These are phyloP conservation scores for Blastomyces gilchristii DNA, from an alignment of 2,329 filamentous ascomycete genomes.

Conservation along the genomic window DNA sequence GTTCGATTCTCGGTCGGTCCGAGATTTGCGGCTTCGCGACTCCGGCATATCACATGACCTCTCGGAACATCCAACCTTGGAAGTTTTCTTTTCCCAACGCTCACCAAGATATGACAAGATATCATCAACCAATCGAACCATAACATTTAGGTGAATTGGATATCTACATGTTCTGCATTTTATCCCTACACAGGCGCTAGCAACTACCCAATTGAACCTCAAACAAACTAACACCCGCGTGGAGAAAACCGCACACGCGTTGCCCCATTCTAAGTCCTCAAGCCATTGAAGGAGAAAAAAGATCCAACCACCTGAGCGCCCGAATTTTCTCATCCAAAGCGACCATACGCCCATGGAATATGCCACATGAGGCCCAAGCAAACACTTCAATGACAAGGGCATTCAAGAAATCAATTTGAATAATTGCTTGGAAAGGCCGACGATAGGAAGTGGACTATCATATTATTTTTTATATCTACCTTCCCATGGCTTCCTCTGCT, in stretches of 20 bases:
- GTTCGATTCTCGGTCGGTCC: not conserved
- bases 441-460: not conserved
- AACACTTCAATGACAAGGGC: not conserved
- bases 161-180: not conserved
- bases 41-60: constrained; percentile 1
- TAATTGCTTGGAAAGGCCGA: not conserved
- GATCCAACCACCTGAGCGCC: not conserved
- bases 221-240: not conserved
- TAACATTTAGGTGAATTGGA: not conserved
- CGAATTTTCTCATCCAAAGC: not conserved
- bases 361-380: not conserved
- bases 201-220: not conserved
- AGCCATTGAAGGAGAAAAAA: not conserved
- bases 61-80: not conserved
- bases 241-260: not conserved
- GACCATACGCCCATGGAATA: not conserved
- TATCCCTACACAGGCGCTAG: not conserved
- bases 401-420: not conserved
- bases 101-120: not conserved
- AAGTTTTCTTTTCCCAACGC: not conserved
- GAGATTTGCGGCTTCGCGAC: not conserved
- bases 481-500: constrained; percentile 12
- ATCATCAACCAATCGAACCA: not conserved
- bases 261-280: not conserved
- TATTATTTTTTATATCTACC: not conserved